phyloP scores from a whole-genome alignment of 2,329 filamentous ascomycete species.

The Beauveria scarabaeidicola region DNA sequence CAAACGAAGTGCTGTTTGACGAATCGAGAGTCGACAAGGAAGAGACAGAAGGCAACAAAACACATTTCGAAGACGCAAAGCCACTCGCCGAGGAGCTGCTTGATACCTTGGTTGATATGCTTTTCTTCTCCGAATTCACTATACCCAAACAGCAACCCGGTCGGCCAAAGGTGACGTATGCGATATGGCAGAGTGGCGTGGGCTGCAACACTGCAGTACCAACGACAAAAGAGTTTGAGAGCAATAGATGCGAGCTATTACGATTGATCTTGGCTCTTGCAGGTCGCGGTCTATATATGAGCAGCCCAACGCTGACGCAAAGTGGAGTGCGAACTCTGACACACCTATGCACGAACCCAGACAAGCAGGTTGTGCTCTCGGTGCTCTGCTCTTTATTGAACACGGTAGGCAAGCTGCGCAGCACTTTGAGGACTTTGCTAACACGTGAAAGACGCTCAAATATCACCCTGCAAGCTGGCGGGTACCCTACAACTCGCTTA shows the following conservation, averaged over 20 bases:
- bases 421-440: neutral
- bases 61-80: slow-evolving; percentile 72
- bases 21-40: slow-evolving; percentile 52
- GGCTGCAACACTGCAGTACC: slow-evolving; percentile 85
- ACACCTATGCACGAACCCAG: slow-evolving; percentile 77
- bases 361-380: slow-evolving; percentile 87
- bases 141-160: slow-evolving; percentile 63
- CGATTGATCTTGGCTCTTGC: slow-evolving; percentile 77
- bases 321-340: slow-evolving; percentile 78
- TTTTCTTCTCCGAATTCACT: slow-evolving; percentile 89
- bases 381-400: slow-evolving; percentile 89
- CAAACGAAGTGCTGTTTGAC: slow-evolving; percentile 77
- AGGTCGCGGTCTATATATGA: slow-evolving; percentile 90
- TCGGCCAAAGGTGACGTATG: slow-evolving; percentile 77
- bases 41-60: slow-evolving; percentile 35
- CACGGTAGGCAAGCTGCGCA: slow-evolving; percentile 50
- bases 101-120: slow-evolving; percentile 76
- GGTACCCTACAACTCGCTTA: slow-evolving; percentile 85
- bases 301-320: slow-evolving; percentile 68
- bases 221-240: slow-evolving; percentile 87
- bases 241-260: slow-evolving; percentile 82
- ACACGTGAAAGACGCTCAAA: slow-evolving; percentile 63
- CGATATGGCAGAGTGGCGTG: slow-evolving; percentile 97
- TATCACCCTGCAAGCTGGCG: slow-evolving; percentile 94
- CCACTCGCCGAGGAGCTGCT: slow-evolving; percentile 89